These are phyloP conservation scores for Paecilomyces sp. DNA, from an alignment of 2,329 filamentous ascomycete genomes.

Conservation along the genomic window DNA sequence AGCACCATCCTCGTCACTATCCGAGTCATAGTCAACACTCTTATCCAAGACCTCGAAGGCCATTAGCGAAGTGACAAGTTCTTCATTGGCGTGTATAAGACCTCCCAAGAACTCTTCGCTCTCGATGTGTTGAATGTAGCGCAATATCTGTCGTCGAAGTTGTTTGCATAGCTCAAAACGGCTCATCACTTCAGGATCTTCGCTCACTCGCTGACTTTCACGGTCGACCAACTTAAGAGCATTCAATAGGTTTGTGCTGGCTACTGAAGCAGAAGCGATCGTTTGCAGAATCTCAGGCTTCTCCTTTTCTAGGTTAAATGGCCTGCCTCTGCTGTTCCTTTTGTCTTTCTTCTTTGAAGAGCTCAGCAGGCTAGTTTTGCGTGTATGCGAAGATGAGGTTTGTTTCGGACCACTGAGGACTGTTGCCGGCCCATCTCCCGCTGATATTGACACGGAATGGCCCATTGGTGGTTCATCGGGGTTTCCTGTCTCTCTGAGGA, in stretches of 20 bases:
- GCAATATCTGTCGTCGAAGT: constrained; percentile 73
- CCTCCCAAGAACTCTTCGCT: constrained; percentile 87
- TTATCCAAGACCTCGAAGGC: constrained; percentile 87
- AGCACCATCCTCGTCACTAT: constrained; percentile 53
- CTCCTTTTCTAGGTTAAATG: constrained; percentile 81
- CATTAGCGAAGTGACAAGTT: constrained; percentile 88
- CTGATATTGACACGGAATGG: constrained; percentile 31
- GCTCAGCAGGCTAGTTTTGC: constrained; percentile 29
- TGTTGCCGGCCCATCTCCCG: constrained; percentile 30
- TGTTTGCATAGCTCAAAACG: constrained; percentile 83
- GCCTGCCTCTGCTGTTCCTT: constrained; percentile 45
- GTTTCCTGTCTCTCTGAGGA: constrained; percentile 67
- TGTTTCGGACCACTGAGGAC: constrained; percentile 25
- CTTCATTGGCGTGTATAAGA: constrained; percentile 88
- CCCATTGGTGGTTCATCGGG: constrained; percentile 26
- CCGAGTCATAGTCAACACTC: constrained; percentile 53
- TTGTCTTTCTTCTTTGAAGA: constrained; percentile 43
- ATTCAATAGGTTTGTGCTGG: constrained; percentile 85
- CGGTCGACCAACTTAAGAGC: constrained; percentile 84
- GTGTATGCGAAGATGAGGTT: constrained; percentile 22
- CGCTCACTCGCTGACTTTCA: constrained; percentile 78
- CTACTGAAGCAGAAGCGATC: constrained; percentile 85
- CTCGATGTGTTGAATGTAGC: constrained; percentile 89
- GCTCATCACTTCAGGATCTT: constrained; percentile 66
- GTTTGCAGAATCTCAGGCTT: constrained; percentile 78